These are phyloP conservation scores for Conticribra guillardii DNA, from an alignment of 108 stramenopile species.

Conservation along the genomic window DNA sequence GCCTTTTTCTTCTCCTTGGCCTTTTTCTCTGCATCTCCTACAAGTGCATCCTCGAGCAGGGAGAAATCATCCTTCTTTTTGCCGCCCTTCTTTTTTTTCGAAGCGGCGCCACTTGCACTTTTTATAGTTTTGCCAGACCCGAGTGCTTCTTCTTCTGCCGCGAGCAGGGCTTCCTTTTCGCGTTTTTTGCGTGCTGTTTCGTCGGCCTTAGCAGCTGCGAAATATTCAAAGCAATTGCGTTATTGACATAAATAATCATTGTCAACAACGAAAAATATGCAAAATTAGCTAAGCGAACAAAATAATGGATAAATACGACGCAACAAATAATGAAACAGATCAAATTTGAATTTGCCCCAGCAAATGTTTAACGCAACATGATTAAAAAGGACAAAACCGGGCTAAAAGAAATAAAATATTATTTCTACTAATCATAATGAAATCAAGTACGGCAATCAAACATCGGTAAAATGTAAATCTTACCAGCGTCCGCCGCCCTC, in stretches of 20 bases:
- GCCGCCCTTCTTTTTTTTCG: constrained; percentile 41
- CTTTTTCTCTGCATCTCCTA: constrained; percentile 85
- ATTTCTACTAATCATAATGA: no score
- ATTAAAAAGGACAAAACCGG: no score
- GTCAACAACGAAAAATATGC: no score
- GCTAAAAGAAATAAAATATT: no score
- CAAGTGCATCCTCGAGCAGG: constrained; percentile 76
- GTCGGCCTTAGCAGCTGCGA: constrained; percentile 72
- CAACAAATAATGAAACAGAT: no score
- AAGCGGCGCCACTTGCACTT: constrained; percentile 35
- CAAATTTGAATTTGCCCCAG: no score
- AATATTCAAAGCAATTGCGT: neutral
- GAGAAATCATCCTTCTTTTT: constrained; percentile 72
- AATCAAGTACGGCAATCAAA: neutral
- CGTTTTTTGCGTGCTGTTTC: constrained; percentile 72
- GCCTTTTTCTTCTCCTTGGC: constrained; percentile 62
- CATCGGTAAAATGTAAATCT: neutral
- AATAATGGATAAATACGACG: no score
- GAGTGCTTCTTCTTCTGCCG: constrained; percentile 66
- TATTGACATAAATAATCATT: neutral
- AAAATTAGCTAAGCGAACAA: no score
- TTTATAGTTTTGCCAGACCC: constrained; percentile 57
- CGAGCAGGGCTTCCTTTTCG: constrained; percentile 76
- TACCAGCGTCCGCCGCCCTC: constrained; percentile 52
- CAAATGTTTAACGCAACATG: no score